Conservation (phyloP, 2,329 filamentous ascomycete genomes). For the Huntiella omanensis region DNA sequence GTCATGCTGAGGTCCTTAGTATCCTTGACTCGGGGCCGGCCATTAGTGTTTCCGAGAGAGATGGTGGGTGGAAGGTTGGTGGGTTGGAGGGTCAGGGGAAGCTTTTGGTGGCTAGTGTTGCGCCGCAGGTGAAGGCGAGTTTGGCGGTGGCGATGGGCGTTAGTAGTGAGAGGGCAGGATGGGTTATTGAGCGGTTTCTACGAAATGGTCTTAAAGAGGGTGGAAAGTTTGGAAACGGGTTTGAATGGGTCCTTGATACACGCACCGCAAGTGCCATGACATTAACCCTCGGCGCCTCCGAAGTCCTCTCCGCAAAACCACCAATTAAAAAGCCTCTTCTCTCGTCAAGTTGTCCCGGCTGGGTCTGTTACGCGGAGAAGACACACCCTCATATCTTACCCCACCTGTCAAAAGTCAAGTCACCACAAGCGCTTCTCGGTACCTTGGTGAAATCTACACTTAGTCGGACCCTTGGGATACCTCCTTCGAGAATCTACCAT, state of each 20-base stretch:
- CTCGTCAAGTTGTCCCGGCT: conserved; percentile 83
- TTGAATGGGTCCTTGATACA: conserved; percentile 81
- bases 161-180: conserved; percentile 52
- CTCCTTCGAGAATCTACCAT: conserved; percentile 77
- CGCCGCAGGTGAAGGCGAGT: conserved; percentile 76
- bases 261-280: conserved; percentile 66
- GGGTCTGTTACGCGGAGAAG: conserved; percentile 98
- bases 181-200: conserved; percentile 69
- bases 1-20: conserved; percentile 73
- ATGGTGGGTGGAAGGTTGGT: conserved; percentile 21
- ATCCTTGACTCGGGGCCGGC: conserved; percentile 52
- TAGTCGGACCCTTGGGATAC: conserved; percentile 50
- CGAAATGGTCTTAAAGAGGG: conserved; percentile 45
- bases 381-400: conserved; percentile 87
- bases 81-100: conserved; percentile 44
- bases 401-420: conserved; percentile 80
- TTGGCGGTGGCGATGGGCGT: conserved; percentile 66
- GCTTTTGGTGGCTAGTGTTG: conserved; percentile 81
- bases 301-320: conserved; percentile 29
- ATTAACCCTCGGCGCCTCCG: conserved; percentile 60
- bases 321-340: conserved; percentile 40
- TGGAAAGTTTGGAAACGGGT: conserved; percentile 55
- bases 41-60: conserved; percentile 15
- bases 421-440: conserved; percentile 78
- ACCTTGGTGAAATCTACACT: conserved; percentile 78